Evolutionary conservation across 352 stramenopile species (phyloP).

Genomic region (Phytophthora citrophthora): DNA sequence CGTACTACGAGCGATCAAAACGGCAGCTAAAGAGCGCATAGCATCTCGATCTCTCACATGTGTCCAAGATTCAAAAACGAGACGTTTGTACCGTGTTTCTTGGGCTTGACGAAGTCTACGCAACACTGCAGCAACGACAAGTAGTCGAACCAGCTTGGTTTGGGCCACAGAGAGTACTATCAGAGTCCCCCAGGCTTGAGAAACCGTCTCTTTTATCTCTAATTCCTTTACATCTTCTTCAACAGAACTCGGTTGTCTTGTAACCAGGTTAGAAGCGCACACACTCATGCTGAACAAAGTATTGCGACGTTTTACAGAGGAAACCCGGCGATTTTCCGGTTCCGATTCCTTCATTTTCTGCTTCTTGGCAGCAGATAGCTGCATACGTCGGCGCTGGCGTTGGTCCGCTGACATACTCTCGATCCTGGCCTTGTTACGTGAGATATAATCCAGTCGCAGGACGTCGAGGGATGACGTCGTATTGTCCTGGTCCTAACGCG

Average conservation of each 20-base stretch:
- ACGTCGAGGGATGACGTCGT: slow-evolving; percentile 43
- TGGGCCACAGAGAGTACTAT: slow-evolving; percentile 49
- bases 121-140: slow-evolving; percentile 32
- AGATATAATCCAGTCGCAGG: slow-evolving; percentile 40
- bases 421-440: slow-evolving; percentile 38
- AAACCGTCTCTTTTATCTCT: slow-evolving; percentile 6
- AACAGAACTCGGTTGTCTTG: slow-evolving; percentile 2
- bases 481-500: slow-evolving; percentile 62
- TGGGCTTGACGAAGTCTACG: slow-evolving; percentile 32
- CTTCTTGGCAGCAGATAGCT: slow-evolving; percentile 4
- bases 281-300: slow-evolving; percentile 34
- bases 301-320: slow-evolving; percentile 36
- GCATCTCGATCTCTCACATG: slow-evolving; percentile 34
- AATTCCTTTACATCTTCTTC: neutral
- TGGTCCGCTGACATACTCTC: slow-evolving; percentile 33
- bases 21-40: slow-evolving; percentile 31
- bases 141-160: slow-evolving; percentile 35
- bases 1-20: slow-evolving; percentile 45
- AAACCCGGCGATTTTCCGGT: neutral
- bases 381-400: slow-evolving; percentile 18
- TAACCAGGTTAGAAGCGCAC: neutral
- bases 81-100: slow-evolving; percentile 28
- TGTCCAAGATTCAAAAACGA: slow-evolving; percentile 54
- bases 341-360: neutral
- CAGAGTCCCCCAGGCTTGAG: slow-evolving; percentile 48